Evolutionary conservation across 2,329 filamentous ascomycete species (phyloP).

Genomic region (Elsinoe necatrix): DNA sequence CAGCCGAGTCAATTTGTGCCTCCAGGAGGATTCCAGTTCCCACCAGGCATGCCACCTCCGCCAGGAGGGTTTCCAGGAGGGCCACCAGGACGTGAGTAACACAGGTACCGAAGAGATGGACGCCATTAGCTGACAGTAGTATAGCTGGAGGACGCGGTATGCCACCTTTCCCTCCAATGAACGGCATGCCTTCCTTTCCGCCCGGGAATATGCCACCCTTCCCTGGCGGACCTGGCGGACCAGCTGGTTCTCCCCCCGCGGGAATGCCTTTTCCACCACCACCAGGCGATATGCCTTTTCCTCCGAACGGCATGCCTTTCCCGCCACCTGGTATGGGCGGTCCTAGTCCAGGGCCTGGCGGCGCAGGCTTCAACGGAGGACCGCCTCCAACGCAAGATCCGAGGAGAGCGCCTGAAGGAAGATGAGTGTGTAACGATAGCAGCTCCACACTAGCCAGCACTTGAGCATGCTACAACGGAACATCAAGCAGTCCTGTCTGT

Average conservation of each 20-base stretch:
- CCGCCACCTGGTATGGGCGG: slow-evolving; percentile 29
- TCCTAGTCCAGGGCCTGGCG: slow-evolving; percentile 20
- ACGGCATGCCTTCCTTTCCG: slow-evolving; percentile 27
- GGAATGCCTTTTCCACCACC: slow-evolving; percentile 25
- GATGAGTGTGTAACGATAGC: neutral
- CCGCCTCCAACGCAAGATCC: slow-evolving; percentile 11
- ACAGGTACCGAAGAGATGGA: neutral
- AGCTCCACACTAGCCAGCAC: neutral
- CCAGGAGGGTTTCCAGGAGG: slow-evolving; percentile 34
- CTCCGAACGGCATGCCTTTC: slow-evolving; percentile 24
- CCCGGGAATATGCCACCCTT: slow-evolving; percentile 20
- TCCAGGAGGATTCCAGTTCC: slow-evolving; percentile 16
- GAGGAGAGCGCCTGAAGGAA: slow-evolving; percentile 6
- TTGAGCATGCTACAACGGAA: neutral
- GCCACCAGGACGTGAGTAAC: slow-evolving; percentile 19
- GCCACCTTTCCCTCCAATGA: slow-evolving; percentile 25
- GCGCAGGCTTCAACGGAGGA: slow-evolving; percentile 17
- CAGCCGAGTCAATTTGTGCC: slow-evolving; percentile 20
- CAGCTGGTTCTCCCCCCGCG: slow-evolving; percentile 24
- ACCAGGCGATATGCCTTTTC: slow-evolving; percentile 21
- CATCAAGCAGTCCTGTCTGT: neutral
- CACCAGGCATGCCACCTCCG: slow-evolving; percentile 31
- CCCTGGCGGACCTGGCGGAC: slow-evolving; percentile 18
- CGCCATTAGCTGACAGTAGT: neutral
- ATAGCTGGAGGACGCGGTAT: slow-evolving; percentile 24